These are phyloP conservation scores for Forsythia suspensa DNA, from an alignment of 257 asterid genomes.

Conservation along the genomic window DNA sequence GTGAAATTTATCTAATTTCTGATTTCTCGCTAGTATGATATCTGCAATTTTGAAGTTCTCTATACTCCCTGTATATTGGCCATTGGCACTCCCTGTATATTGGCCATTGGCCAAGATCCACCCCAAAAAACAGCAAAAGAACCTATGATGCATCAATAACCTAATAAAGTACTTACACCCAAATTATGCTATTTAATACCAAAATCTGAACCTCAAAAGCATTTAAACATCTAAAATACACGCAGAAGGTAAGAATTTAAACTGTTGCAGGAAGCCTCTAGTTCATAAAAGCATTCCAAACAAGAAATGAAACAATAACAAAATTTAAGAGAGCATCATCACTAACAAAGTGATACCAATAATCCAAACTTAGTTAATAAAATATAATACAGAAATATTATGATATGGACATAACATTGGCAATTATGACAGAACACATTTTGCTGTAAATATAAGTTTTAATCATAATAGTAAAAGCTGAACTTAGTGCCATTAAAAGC, in stretches of 20 bases:
- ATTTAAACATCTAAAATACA: background rate
- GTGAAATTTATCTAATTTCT: background rate
- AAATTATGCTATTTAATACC: background rate
- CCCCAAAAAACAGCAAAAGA: no score
- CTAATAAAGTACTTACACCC: background rate
- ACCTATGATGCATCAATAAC: background rate
- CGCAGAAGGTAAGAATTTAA: background rate
- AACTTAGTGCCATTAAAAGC: background rate
- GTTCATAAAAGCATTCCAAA: background rate
- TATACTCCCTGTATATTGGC: background rate
- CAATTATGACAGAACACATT: background rate
- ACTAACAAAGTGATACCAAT: background rate
- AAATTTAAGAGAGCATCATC: background rate
- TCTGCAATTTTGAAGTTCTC: background rate
- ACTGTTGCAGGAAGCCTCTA: background rate
- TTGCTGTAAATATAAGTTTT: background rate
- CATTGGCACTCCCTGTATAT: background rate
- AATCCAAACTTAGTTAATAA: background rate
- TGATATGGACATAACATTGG: background rate
- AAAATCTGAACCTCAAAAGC: background rate
- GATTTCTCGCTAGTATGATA: background rate
- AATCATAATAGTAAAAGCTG: background rate
- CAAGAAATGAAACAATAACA: background rate
- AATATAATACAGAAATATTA: background rate
- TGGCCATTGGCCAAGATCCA: background rate